A percentile compares a stretch with the other conserved stretches of the same genome.
Evolutionary conservation across 148 eudicot genomes (phyloP).

Genomic region (Rhododendron ovatum): DNA sequence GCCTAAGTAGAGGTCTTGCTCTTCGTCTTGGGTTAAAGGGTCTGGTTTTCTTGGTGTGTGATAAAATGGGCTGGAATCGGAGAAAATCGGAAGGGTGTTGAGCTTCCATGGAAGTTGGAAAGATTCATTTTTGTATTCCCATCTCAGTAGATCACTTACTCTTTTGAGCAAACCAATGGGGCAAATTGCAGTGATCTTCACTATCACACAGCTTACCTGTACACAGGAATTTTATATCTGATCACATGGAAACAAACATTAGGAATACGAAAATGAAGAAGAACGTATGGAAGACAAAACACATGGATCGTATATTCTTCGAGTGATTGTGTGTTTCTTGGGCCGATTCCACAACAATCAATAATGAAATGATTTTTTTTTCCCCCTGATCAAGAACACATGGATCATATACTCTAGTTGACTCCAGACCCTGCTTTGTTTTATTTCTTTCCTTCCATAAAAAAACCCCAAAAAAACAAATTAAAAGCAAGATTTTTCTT

Average conservation of each 20-base stretch:
- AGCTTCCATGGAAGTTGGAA: conserved; percentile 79
- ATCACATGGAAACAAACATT: background rate
- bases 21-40: conserved; percentile 64
- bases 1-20: conserved; percentile 52
- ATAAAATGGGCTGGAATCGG: conserved; percentile 69
- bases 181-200: conserved; percentile 83
- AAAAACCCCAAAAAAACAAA: background rate
- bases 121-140: conserved; percentile 61
- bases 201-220: conserved; percentile 77
- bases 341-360: too few species aligned
- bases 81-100: conserved; percentile 53
- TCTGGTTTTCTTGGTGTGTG: conserved; percentile 60
- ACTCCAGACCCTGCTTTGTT: background rate
- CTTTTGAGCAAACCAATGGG: conserved; percentile 46
- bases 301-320: too few species aligned
- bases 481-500: background rate
- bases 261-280: background rate
- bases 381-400: too few species aligned
- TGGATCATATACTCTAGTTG: background rate
- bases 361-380: too few species aligned
- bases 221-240: conserved; percentile 19
- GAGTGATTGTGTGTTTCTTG: too few species aligned
- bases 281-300: background rate
- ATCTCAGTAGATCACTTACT: conserved; percentile 67
- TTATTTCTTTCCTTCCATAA: background rate